Evolutionary conservation across 768 basidiomycete species (phyloP), one percentile per base, ranked within the genome.

Genomic region (Kwoniella bestiolae): DNA sequence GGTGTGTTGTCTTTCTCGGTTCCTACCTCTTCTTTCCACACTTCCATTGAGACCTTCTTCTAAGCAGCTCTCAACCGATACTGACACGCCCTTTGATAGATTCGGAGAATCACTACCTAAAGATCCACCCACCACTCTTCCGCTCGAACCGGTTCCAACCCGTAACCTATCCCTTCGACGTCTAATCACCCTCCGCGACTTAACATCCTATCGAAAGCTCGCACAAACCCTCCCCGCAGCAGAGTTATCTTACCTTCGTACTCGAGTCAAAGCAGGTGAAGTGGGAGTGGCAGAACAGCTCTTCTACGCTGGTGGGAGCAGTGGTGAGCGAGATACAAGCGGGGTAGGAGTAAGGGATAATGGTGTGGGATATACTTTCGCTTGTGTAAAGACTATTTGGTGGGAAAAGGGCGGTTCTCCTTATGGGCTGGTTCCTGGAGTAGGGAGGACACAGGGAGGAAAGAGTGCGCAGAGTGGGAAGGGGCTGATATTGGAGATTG

Each of bases 351-450:
- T 73, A 51, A 58, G 71, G 38, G 70, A 74, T 46, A 71, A 73
- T 45, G 72, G 72, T 1, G 74, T 68, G 25, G 75, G 72, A 26
- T 77, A 79, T 53, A 77, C 70, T 7, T 79, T 73, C 58, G 73
- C 78, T 5, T 74, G 73, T 28, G 60, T 80, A 3, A 73, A 73
- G 61, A 70, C 71, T 16, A 75, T 69, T 1, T 80, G 79, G 79
- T 80, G 79, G 79, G 79, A 80, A 53, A 77, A 72, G 58, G 76
- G 76, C 5, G 73, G 73, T 16, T 28, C 65, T 2, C 71, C 76
- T 16, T 29, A 57, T 9, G 76, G 76, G 3, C 23, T 74, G 32
- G 49, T 77, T 18, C 71, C 76, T 3, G 76, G 76, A 16, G 53
- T 56, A 55, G 76, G 73, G n/a, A 56, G 68, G 38, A 72, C 73